phyloP scores from a whole-genome alignment of 2,329 filamentous ascomycete species.

The Cordyceps cateniannulata region DNA sequence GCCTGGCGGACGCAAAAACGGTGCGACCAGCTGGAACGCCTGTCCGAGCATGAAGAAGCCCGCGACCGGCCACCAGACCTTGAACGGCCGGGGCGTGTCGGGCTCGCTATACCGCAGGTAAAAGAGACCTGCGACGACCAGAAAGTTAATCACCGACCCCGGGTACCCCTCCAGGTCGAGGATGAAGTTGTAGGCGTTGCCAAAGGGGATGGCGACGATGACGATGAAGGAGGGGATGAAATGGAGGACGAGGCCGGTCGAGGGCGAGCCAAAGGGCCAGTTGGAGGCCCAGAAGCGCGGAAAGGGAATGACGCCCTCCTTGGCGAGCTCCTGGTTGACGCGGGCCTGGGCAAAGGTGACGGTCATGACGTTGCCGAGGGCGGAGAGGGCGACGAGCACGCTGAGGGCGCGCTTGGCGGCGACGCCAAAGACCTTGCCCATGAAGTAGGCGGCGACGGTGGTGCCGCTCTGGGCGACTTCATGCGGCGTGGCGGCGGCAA shows the following conservation, averaged over 20 bases:
- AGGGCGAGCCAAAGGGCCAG: constrained; percentile 16
- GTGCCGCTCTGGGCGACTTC: constrained; percentile 16
- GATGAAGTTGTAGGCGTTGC: constrained; percentile 16
- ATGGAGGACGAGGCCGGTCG: constrained; percentile 15
- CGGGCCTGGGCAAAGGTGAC: constrained; percentile 16
- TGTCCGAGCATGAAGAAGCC: constrained; percentile 18
- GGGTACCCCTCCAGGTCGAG: constrained; percentile 16
- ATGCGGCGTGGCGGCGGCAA: constrained; percentile 14
- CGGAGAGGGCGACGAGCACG: constrained; percentile 16
- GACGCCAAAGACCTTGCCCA: constrained; percentile 16
- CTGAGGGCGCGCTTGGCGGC: constrained; percentile 15
- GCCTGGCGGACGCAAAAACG: constrained; percentile 17
- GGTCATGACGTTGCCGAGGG: constrained; percentile 16
- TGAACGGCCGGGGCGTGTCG: constrained; percentile 16
- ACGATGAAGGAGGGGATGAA: constrained; percentile 17
- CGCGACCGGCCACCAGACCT: constrained; percentile 17
- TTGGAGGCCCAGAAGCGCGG: constrained; percentile 16
- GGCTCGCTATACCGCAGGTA: constrained; percentile 16
- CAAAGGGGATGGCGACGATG: constrained; percentile 18
- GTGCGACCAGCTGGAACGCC: constrained; percentile 18
- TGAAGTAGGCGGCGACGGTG: constrained; percentile 17
- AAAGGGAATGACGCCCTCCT: constrained; percentile 15
- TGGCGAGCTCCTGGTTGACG: constrained; percentile 17
- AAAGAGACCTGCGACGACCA: constrained; percentile 16
- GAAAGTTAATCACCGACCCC: constrained; percentile 15